phyloP scores from a whole-genome alignment of 495 filamentous ascomycete species.

The Tuber borchii region DNA sequence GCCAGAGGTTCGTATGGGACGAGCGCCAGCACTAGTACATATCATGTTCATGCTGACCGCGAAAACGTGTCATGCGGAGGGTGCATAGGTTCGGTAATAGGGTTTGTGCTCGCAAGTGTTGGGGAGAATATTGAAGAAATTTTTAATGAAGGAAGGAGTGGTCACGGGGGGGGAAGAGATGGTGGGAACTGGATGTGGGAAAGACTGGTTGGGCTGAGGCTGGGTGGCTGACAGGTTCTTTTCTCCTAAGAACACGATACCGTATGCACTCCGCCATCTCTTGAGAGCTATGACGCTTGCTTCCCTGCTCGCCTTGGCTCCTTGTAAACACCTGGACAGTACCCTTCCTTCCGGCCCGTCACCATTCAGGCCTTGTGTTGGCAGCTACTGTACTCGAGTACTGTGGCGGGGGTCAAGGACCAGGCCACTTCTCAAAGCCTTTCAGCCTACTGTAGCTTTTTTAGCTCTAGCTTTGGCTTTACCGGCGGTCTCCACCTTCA shows the following conservation, averaged over 20 bases:
- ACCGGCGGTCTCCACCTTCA: background rate
- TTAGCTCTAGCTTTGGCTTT: background rate
- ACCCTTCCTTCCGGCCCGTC: background rate
- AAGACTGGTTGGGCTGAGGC: background rate
- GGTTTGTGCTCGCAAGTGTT: background rate
- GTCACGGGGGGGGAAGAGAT: background rate
- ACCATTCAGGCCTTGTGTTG: background rate
- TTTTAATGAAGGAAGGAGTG: background rate
- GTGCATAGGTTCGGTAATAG: background rate
- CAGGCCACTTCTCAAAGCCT: background rate
- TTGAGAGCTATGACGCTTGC: no score
- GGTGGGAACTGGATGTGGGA: background rate
- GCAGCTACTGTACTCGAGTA: no score
- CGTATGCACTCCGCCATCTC: no score
- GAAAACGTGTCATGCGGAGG: background rate
- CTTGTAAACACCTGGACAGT: no score
- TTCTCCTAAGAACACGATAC: background rate
- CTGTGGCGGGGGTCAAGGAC: background rate
- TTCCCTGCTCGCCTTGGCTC: no score
- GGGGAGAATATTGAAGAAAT: background rate
- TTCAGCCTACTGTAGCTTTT: background rate
- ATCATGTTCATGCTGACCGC: background rate
- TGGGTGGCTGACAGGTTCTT: background rate
- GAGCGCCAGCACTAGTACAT: no score
- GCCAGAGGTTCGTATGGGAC: background rate